These are phyloP conservation scores for Leucocoprinus sp. DNA, from an alignment of 768 basidiomycete species.

Conservation along the genomic window DNA sequence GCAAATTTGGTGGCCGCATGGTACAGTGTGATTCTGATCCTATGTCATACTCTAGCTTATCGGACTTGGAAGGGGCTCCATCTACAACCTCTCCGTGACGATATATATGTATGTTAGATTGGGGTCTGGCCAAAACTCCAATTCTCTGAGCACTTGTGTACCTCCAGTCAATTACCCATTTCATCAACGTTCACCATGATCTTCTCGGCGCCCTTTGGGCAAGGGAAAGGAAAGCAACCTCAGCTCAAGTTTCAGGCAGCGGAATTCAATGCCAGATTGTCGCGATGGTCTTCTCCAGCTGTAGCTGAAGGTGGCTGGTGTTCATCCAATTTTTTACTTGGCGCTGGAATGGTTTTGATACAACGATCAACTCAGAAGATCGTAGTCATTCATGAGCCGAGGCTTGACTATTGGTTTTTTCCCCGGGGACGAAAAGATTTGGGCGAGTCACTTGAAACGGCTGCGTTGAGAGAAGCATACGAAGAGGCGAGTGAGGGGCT, in stretches of 20 bases:
- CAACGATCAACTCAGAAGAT: conserved; percentile 48
- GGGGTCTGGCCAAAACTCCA: no score
- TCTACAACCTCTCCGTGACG: no score
- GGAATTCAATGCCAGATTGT: conserved; percentile 18
- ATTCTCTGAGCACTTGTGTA: no score
- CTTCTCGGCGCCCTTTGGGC: background rate
- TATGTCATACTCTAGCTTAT: no score
- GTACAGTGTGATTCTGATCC: no score
- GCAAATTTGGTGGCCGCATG: no score
- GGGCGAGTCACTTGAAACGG: conserved; percentile 51
- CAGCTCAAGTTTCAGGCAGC: background rate
- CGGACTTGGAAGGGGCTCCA: no score
- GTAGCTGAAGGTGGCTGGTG: conserved; percentile 40
- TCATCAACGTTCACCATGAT: background rate
- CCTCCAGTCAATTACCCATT: no score
- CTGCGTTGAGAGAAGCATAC: conserved; percentile 57
- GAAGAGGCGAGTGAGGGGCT: conserved; percentile 44
- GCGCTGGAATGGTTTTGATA: conserved; percentile 56
- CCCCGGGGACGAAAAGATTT: conserved; percentile 61
- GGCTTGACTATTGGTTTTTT: conserved; percentile 42
- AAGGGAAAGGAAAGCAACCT: background rate
- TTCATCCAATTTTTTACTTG: conserved; percentile 45
- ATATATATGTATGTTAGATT: no score
- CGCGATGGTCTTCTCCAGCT: conserved; percentile 30
- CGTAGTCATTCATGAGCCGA: conserved; percentile 39